These are phyloP conservation scores for Boletus insuetus DNA, from an alignment of 768 basidiomycete genomes.

Conservation along the genomic window DNA sequence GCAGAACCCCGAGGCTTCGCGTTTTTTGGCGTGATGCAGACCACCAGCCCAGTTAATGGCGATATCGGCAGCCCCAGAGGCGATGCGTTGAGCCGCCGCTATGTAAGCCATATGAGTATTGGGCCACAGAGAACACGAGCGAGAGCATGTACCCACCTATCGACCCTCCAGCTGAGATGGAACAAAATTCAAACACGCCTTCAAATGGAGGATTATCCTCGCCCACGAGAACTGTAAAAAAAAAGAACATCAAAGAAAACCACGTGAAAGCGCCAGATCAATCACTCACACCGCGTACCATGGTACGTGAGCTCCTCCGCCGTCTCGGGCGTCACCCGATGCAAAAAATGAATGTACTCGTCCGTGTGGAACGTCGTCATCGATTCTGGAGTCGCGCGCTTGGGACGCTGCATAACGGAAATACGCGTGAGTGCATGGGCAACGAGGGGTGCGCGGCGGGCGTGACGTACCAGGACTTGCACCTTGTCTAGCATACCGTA, in stretches of 20 bases:
- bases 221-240: conserved; percentile 53
- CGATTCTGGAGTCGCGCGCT: conserved; percentile 63
- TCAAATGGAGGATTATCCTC: conserved; percentile 98
- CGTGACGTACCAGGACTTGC: conserved; percentile 72
- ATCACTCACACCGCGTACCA: conserved; percentile 74
- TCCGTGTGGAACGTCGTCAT: conserved; percentile 98
- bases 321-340: conserved; percentile 88
- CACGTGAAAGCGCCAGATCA: neutral
- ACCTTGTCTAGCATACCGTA: conserved; percentile 95
- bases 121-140: neutral
- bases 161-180: conserved; percentile 94
- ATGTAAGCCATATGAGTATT: neutral
- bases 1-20: conserved; percentile 97
- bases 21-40: conserved; percentile 98
- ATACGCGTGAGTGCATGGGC: neutral
- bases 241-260: neutral
- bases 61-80: conserved; percentile 75
- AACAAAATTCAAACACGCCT: conserved; percentile 95
- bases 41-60: conserved; percentile 98
- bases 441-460: neutral
- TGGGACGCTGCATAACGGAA: conserved; percentile 52
- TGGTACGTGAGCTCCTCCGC: conserved; percentile 80
- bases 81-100: conserved; percentile 81
- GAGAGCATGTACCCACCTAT: conserved; percentile 56
- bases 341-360: conserved; percentile 93